Evolutionary conservation across 805 yeast genomes (phyloP), one percentile per base, ranked within the genome.

Genomic region (Yarrowia keelungensis): DNA sequence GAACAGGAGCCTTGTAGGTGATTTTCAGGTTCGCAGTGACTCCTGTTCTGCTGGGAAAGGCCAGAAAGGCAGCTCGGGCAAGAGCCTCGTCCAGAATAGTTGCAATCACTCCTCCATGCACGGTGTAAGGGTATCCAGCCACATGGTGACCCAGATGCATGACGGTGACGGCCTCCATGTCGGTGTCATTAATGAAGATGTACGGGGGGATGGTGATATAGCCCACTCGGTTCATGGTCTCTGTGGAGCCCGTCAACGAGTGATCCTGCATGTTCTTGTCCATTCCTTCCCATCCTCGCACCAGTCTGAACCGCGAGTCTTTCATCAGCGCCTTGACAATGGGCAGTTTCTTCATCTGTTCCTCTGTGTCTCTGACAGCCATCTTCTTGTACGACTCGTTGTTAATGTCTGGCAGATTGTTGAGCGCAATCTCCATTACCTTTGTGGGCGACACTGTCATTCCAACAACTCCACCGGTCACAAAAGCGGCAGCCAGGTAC

Each of bases 91-190:
- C 99, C 41, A 95, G 71, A 32, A 95, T 78, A 2, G 97, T 89
- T 0, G 97, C 86, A 5, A 92, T 78, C 3, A 93, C 82, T 1
- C 99, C 99, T 73, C 94, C 93, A 76, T 95, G 98, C 19, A 94
- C 85, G 66, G 86, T 86, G 0, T 91, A 88, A 2, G 97, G 98
- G 75, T 89, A 92, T 0, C 98, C 98, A 51, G 94, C 87, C 22
- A 92, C 77, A 70, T 84, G 84, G 74, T 88, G 86, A 0, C 98
- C 97, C 66, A 89, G 82, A 75, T 91, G 96, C 35, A 91, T 81
- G 7, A 92, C 82, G 0, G 91, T 84, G 1, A 90, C 82, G 0
- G 89, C 83, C 72, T 90, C 89, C 66, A 83, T 82, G 0, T 85
- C 83, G 14, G 80, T 76, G 1, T 83, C 79, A 70, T 89, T 85